phyloP scores from a whole-genome alignment of 2,329 filamentous ascomycete species.

The Dactylellina drechsleri region DNA sequence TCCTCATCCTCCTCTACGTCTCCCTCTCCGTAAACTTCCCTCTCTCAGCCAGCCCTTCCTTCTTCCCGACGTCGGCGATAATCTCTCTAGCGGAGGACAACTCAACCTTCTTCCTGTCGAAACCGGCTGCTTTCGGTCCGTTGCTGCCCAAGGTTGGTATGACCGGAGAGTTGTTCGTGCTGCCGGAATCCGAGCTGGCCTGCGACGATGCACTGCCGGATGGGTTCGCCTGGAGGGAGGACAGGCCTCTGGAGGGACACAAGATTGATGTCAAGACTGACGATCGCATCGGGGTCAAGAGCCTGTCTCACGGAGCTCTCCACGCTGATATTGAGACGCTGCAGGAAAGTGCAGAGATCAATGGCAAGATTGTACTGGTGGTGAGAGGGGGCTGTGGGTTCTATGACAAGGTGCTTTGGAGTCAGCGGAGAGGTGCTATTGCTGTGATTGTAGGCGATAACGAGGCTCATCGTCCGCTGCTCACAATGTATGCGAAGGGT shows the following conservation, averaged over 20 bases:
- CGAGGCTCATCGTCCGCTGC: constrained; percentile 83
- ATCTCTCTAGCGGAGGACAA: constrained; percentile 98
- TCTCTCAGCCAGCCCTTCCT: constrained; percentile 70
- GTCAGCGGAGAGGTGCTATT: constrained; percentile 85
- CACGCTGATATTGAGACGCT: constrained; percentile 90
- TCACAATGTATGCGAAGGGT: constrained; percentile 93
- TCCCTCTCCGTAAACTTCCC: constrained; percentile 48
- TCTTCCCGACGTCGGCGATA: constrained; percentile 94
- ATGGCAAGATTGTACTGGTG: constrained; percentile 89
- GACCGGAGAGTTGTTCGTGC: constrained; percentile 78
- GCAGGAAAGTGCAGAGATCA: constrained; percentile 90
- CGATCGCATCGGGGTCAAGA: constrained; percentile 50
- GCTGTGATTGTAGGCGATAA: constrained; percentile 95
- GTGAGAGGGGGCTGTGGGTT: constrained; percentile 96
- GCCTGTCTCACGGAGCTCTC: constrained; percentile 10
- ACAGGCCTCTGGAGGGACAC: constrained; percentile 57
- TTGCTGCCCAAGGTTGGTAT: constrained; percentile 77
- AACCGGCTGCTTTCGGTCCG: constrained; percentile 92
- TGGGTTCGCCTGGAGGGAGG: constrained; percentile 73
- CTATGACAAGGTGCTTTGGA: constrained; percentile 96
- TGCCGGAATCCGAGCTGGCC: constrained; percentile 82
- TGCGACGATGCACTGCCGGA: constrained; percentile 88
- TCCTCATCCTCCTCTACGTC: constrained; percentile 51
- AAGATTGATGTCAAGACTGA: constrained; percentile 56
- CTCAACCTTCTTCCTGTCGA: constrained; percentile 92